phyloP scores from a whole-genome alignment of 257 asterid genomes.

The Hygrophila difformis region DNA sequence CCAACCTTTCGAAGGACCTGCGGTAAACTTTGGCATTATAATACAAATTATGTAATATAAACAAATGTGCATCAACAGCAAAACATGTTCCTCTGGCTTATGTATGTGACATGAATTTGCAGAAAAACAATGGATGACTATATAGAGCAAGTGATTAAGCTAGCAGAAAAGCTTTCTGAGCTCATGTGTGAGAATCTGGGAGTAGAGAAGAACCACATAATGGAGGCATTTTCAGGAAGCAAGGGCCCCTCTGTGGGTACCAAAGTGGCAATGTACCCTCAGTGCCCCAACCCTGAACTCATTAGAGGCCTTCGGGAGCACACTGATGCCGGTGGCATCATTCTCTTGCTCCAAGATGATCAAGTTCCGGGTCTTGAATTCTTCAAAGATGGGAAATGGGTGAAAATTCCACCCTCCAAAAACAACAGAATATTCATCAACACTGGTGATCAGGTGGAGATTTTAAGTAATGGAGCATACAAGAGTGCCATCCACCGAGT shows the following conservation, averaged over 20 bases:
- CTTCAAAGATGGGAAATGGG: constrained; percentile 78
- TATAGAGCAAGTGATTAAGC: constrained; percentile 48
- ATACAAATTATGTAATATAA: neutral
- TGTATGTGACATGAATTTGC: constrained; percentile 15
- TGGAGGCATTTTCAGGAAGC: constrained; percentile 59
- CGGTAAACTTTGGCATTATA: constrained; percentile 23
- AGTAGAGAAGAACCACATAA: constrained; percentile 44
- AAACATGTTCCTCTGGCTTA: neutral
- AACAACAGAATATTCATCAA: constrained; percentile 65
- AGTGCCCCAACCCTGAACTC: constrained; percentile 54
- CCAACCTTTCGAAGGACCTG: constrained; percentile 36
- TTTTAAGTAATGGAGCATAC: constrained; percentile 67
- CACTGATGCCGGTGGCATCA: constrained; percentile 89
- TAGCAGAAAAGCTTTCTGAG: constrained; percentile 65
- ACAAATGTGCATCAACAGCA: too few species aligned
- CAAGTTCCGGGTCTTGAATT: constrained; percentile 85
- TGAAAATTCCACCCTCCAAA: constrained; percentile 69
- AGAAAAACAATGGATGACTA: constrained; percentile 60
- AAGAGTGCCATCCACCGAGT: constrained; percentile 72
- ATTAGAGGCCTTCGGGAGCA: constrained; percentile 86
- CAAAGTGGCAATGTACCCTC: constrained; percentile 75
- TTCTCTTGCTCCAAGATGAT: constrained; percentile 81
- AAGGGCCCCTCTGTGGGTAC: constrained; percentile 65
- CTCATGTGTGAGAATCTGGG: constrained; percentile 77
- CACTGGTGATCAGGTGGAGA: constrained; percentile 74